Base-by-base conservation (phyloP, 352 stramenopile species). In the Phytophthora europaea region DNA sequence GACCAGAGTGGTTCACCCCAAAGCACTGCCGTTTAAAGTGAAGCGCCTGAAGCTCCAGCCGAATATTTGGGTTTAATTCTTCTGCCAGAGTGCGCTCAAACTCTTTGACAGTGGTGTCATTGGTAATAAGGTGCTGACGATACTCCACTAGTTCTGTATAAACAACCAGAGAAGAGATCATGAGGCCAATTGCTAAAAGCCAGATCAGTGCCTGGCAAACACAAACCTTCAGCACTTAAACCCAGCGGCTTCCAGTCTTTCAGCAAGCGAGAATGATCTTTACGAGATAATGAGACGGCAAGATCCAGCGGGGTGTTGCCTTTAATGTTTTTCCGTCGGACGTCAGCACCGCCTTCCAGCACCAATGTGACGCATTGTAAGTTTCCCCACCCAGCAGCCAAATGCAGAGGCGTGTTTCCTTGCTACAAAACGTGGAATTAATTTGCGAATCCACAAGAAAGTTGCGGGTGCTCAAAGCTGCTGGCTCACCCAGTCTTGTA, bases 381-480 rank as follows among this genome's bases (percentile, higher is more conserved):
- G 34, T 89, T 82, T 20, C 88, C 86, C 81, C 84, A 94, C 0
- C 85, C 88, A 62, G 86, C 83, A n/a, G 84, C 83, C 33, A 94
- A 48, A 59, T 94, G 86, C 9, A 94, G 61, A 10, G 88, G 73
- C 6, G 86, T 90, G 50, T 93, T 92, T n/a, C 86, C 83, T 58
- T 78, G 72, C 88, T 94, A 58, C 5, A 61, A 18, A 22, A 26
- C 52, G 38, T 22, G 43, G 5, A 54, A 51, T 51, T 9, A 5
- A 54, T 12, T n/a, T 18, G 28, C 55, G 10, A 40, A 16, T 23
- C 8, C 16, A 2, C 47, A 28, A 28, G 9, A 28, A 15, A 53
- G 13, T 7, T 31, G 23, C 5, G 55, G 23, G 4, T n/a, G 28
- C 4, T 31, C 28, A 18, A 45, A 45, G 38, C 34, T 40, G n/a